Percentiles rank a stretch among this genome's conserved stretches.
These are phyloP conservation scores for Arctostaphylos glauca DNA, from an alignment of 148 eudicot species.

Conservation along the genomic window DNA sequence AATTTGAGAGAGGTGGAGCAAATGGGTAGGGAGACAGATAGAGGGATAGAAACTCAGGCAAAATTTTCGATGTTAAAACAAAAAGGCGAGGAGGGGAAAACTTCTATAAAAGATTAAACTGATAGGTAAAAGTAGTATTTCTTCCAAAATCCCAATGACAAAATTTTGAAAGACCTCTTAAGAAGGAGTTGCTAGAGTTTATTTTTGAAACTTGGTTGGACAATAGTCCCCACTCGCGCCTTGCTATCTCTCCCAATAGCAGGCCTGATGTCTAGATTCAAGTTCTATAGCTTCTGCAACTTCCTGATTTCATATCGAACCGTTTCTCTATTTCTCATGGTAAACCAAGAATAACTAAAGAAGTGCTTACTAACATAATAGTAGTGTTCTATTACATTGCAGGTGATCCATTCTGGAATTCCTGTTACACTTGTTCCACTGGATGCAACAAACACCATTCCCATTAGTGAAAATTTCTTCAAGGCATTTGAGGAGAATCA, in stretches of 20 bases:
- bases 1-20: no score
- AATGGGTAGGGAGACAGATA: not conserved
- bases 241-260: no score
- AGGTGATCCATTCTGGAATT: constrained; percentile 92
- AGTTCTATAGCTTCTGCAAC: no score
- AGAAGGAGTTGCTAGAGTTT: no score
- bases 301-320: no score
- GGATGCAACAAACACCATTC: constrained; percentile 92
- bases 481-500: constrained; percentile 57
- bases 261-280: no score
- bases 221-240: no score
- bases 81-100: not conserved
- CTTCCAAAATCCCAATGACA: not conserved
- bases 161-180: no score
- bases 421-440: constrained; percentile 79
- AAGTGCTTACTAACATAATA: not conserved
- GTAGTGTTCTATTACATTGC: not conserved
- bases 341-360: not conserved
- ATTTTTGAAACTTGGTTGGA: no score
- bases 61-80: not conserved
- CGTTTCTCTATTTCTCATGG: no score
- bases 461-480: constrained; percentile 54
- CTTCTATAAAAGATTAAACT: not conserved
- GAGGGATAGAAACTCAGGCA: not conserved
- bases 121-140: not conserved